Evolutionary conservation across 2,329 filamentous ascomycete species (phyloP), one percentile per base, ranked within the genome.

Genomic region (Aspergillus aculeatus): DNA sequence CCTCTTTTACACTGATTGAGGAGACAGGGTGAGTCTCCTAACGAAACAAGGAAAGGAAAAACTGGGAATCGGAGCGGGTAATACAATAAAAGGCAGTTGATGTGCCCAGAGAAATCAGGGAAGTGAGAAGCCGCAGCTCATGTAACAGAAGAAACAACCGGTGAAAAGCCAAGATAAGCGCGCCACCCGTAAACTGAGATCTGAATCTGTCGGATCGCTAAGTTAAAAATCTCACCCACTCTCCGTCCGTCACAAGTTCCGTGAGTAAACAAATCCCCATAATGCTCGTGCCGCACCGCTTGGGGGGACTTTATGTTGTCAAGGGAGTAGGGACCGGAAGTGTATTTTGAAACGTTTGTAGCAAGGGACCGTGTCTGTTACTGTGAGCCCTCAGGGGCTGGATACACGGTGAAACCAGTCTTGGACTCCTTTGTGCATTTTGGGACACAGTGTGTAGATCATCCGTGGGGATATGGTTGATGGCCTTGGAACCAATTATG

Each of bases 221-320:
- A 29, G 26, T 23, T 23, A 23, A 9, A 41, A 44, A 5, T 19
- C 14, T 3, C 14, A 19, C 7, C 7, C 38, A 44, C 9, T 44
- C 59, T 59, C 59, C 52, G 51, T 56, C 59, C 59, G 53, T 61
- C 44, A 56, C n/a, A 64, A 62, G 62, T 54, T 58, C 61, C 53
- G 53, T 66, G 61, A 57, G 57, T 54, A 61, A 53, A 10, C 16
- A 16, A 44, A 19, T 19, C 47, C 63, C 58, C 62, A 59, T 52
- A 54, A 50, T 62, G 38, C 14, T 62, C 57, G 56, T 62, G 62
- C 54, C 56, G 60, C 59, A 38, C 59, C 58, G 57, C 61, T 44
- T 63, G 56, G 47, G 64, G 5, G 16, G 23, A 44, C 1, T 16
- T 9, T 44, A 16, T 58, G 51, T 52, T 60, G 58, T 50, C 26